Base-by-base conservation (phyloP, 768 basidiomycete genomes). In the Naganishia kalamii region DNA sequence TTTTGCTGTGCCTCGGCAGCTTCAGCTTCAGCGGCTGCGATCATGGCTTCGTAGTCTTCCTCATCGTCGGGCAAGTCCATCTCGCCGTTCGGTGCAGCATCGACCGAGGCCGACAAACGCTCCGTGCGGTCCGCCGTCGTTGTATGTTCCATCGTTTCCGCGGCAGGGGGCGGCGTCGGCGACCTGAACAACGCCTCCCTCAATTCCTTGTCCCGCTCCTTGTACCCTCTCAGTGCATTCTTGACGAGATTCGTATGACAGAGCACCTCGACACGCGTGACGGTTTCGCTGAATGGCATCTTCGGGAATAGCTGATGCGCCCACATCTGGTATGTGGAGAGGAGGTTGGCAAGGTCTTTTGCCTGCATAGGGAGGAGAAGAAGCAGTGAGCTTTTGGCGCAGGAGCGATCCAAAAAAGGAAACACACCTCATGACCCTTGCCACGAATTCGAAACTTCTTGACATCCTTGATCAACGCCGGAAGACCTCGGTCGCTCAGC, bases 281-380 rank as follows among this genome's bases (percentile, higher is more conserved):
- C 85, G 0, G 92, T 94, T 72, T 96, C 92, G 48, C 82, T 82
- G 76, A 98, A 96, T 43, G 87, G 86, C 4, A 85, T 87, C 72
- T 88, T 90, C 4, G 96, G 96, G 74, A 88, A 93, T 82, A 99
- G 82, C 71, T 83, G 84, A 79, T 98, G 96, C 3, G 91, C 84
- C 96, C 96, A 99, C 71, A 92, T 88, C 72, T 92, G 91, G 75
- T 98, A 98, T 37, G 88, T 80, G 67, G 86, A 85, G 62, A 98
- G 80, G 15, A 97, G 79, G 41, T 88, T 82, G 68, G 85, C 85
- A 41, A 99, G 83, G 77, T 99, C 93, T 57, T 84, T 77, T n/a
- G 81, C 82, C 93, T 97, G 72, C 3, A 27, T 6, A 11, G 23
- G 37, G 15, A 47, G 44, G 44, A 40, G 23, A 29, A 11, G 46